Evolutionary conservation across 2,329 filamentous ascomycete species (phyloP).

Genomic region (Cordyceps javanica): DNA sequence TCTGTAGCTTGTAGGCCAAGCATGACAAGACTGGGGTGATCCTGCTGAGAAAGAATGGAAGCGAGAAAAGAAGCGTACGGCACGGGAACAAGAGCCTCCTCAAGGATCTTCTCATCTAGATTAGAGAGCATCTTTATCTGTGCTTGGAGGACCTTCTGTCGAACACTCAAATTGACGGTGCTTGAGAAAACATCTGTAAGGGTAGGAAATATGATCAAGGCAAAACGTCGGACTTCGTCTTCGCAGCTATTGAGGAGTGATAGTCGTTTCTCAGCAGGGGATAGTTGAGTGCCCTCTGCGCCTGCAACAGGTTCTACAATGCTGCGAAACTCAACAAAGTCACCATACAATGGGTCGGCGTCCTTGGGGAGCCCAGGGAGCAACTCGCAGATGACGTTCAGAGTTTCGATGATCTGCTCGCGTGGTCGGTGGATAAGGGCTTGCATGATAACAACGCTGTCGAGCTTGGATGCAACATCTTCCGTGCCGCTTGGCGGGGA

Average conservation of each 20-base stretch:
- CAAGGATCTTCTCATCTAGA: conserved; percentile 75
- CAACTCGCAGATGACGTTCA: conserved; percentile 95
- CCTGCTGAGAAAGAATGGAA: conserved; percentile 90
- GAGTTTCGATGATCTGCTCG: conserved; percentile 93
- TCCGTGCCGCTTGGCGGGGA: conserved; percentile 77
- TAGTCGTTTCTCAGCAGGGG: conserved; percentile 73
- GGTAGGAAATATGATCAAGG: conserved; percentile 87
- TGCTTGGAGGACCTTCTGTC: conserved; percentile 91
- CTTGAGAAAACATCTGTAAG: conserved; percentile 96
- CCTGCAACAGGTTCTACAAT: conserved; percentile 16
- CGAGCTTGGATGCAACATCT: conserved; percentile 77
- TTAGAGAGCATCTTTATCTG: conserved; percentile 98
- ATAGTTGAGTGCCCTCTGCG: conserved; percentile 22
- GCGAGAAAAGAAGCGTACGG: conserved; percentile 95
- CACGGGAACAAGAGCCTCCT: conserved; percentile 79
- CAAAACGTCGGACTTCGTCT: conserved; percentile 81
- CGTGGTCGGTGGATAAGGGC: conserved; percentile 90
- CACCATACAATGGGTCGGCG: conserved; percentile 36
- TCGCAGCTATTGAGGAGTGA: conserved; percentile 78
- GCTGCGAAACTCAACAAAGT: conserved; percentile 37
- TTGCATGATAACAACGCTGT: conserved; percentile 98
- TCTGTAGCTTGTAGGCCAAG: conserved; percentile 86
- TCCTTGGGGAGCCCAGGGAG: conserved; percentile 66
- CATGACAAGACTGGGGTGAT: conserved; percentile 81
- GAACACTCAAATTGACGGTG: conserved; percentile 89